Percentiles rank a stretch among this genome's conserved stretches.
Conservation (phyloP, 257 asterid genomes). For the Phtheirospermum japonicum region DNA sequence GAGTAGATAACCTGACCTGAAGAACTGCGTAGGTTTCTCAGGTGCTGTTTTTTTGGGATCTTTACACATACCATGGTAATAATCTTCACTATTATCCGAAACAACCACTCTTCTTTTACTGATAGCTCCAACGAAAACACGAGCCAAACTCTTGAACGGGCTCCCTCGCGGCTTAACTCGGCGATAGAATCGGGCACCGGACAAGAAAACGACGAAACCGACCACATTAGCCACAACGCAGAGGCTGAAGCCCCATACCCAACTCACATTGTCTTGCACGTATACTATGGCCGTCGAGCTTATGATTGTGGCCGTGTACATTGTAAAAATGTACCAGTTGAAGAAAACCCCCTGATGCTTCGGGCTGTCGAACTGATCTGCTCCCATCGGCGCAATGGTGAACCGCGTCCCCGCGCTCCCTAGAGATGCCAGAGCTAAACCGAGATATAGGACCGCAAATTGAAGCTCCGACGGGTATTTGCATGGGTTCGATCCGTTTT, state of each 20-base stretch:
- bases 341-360: slow-evolving; percentile 49
- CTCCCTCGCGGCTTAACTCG: slow-evolving; percentile 49
- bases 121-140: slow-evolving; percentile 50
- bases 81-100: slow-evolving; percentile 39
- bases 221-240: slow-evolving; percentile 46
- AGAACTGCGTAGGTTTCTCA: slow-evolving; percentile 30
- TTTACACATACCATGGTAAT: slow-evolving; percentile 36
- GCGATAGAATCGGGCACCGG: slow-evolving; percentile 43
- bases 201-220: slow-evolving; percentile 42
- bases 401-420: slow-evolving; percentile 66
- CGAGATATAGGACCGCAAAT: slow-evolving; percentile 43
- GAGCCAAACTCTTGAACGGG: slow-evolving; percentile 54
- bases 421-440: slow-evolving; percentile 44
- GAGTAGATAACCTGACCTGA: no score
- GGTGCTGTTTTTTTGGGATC: slow-evolving; percentile 17
- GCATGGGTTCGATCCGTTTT: slow-evolving; percentile 38
- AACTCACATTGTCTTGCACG: slow-evolving; percentile 51
- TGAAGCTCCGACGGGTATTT: slow-evolving; percentile 46
- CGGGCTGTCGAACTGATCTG: slow-evolving; percentile 48
- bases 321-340: slow-evolving; percentile 59
- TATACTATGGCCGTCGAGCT: slow-evolving; percentile 57
- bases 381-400: slow-evolving; percentile 70
- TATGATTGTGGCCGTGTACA: slow-evolving; percentile 48
- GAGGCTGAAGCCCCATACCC: slow-evolving; percentile 54
- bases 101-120: slow-evolving; percentile 41